Percentiles rank a stretch among this genome's conserved stretches.
Conservation (phyloP, 83 land plant genomes). For the Picea mariana region DNA sequence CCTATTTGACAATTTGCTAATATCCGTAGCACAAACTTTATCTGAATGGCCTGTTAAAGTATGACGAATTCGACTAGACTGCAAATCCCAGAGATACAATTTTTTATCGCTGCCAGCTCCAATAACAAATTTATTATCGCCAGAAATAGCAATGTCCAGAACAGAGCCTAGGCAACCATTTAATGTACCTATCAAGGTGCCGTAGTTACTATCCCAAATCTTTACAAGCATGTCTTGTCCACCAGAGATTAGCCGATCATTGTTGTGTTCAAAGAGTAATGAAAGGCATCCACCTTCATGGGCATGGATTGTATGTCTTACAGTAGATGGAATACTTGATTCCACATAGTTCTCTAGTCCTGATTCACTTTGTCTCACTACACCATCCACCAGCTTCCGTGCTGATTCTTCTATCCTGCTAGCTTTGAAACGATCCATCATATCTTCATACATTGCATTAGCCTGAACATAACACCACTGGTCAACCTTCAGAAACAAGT, state of each 20-base stretch:
- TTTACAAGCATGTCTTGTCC: conserved; percentile 82
- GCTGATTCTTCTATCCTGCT: conserved; percentile 80
- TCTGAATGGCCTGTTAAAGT: conserved; percentile 90
- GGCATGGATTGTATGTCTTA: conserved; percentile 63
- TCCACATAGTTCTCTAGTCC: conserved; percentile 74
- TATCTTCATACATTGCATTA: conserved; percentile 85
- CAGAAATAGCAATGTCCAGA: conserved; percentile 77
- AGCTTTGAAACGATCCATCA: conserved; percentile 57
- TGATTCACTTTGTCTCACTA: conserved; percentile 80
- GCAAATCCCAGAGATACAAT: conserved; percentile 82
- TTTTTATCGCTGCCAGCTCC: conserved; percentile 90
- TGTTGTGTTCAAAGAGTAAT: conserved; percentile 59
- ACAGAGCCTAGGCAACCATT: conserved; percentile 81
- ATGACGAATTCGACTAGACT: conserved; percentile 76
- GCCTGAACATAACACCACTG: conserved; percentile 42
- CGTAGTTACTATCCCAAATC: conserved; percentile 78
- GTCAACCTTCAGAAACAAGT: conserved; percentile 2
- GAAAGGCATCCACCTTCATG: conserved; percentile 89
- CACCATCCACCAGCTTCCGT: conserved; percentile 87
- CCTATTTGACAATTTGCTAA: conserved; percentile 66
- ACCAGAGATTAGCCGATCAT: conserved; percentile 68
- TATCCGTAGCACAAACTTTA: conserved; percentile 88
- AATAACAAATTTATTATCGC: conserved; percentile 75
- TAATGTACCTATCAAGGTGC: conserved; percentile 41
- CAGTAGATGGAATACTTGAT: conserved; percentile 59